Evolutionary conservation across 345 rosid genomes (phyloP), one percentile per base, ranked within the genome.

Genomic region (Gossypioides kirkii): DNA sequence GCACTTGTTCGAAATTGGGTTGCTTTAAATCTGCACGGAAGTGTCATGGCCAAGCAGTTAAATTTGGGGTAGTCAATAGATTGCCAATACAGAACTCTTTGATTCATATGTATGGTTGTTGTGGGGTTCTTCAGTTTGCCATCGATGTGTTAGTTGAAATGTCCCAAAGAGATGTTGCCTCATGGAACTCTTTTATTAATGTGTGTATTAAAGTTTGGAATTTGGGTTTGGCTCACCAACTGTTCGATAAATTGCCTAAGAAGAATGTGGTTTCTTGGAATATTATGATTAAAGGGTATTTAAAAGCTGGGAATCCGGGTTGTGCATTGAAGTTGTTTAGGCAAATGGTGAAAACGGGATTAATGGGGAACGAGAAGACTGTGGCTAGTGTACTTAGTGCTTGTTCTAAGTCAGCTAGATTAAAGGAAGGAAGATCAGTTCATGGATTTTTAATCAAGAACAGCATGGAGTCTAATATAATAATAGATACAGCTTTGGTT

Each of bases 341-440:
- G 81, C 74, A 77, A 70, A 89, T 91, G 91, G 72, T 60, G 20
- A 32, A 65, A 73, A 22, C 38, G 55, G 88, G 91, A 38, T 66
- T 86, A 4, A 71, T 12, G 61, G 87, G 84, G 20, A 86, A 81
- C 5, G 76, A 75, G 77, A 76, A 66, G 10, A 87, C 91, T 3
- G 74, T 89, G 68, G 86, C 74, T 25, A 76, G 80, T 53, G 69
- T 84, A 64, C 62, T 89, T 18, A 79, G 77, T 49, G 94, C 90
- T 14, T 88, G 94, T 75, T 84, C 87, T 2, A 81, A 85, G 85
- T 89, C 94, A 4, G 84, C 84, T 58, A 88, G 94, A 67, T 14
- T 86, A 43, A 88, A 80, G 55, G 91, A 91, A 62, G 95, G 97
- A 59, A 84, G 86, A 82, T 91, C 93, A 1, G 87, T 87, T 59